Conservation (phyloP, 257 asterid genomes). For the Solanum bulbocastanum region DNA sequence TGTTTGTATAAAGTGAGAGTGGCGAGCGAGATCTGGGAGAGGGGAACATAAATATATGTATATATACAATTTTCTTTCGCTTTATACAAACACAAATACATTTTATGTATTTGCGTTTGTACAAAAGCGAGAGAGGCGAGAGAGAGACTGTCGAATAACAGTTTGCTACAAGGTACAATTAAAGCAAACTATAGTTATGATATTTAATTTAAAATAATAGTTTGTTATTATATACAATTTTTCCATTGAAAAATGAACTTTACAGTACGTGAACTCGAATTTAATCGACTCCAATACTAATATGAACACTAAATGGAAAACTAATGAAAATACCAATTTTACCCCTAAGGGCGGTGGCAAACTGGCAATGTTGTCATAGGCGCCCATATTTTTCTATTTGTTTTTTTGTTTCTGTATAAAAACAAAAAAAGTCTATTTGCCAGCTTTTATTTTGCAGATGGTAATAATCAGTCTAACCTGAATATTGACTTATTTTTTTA, state of each 20-base stretch:
- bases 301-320: not conserved
- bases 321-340: not conserved
- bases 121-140: too few species aligned
- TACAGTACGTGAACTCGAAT: not conserved
- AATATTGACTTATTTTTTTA: not conserved
- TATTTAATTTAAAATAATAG: too few species aligned
- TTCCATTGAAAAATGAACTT: not conserved
- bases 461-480: conserved; percentile 1
- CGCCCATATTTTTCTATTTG: not conserved
- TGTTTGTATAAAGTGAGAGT: too few species aligned
- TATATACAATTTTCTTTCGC: too few species aligned
- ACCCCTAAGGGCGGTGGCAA: not conserved
- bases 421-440: not conserved
- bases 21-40: too few species aligned
- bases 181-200: too few species aligned
- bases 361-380: not conserved
- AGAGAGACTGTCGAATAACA: too few species aligned
- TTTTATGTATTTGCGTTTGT: too few species aligned
- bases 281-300: not conserved
- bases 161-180: too few species aligned
- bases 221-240: too few species aligned
- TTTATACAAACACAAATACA: too few species aligned
- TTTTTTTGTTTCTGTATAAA: not conserved
- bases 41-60: too few species aligned
- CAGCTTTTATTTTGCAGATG: conserved; percentile 7